A percentile compares a stretch with the other conserved stretches of the same genome.
Evolutionary conservation across 768 basidiomycete species (phyloP).

Genomic region (Macrocybe gigantea): DNA sequence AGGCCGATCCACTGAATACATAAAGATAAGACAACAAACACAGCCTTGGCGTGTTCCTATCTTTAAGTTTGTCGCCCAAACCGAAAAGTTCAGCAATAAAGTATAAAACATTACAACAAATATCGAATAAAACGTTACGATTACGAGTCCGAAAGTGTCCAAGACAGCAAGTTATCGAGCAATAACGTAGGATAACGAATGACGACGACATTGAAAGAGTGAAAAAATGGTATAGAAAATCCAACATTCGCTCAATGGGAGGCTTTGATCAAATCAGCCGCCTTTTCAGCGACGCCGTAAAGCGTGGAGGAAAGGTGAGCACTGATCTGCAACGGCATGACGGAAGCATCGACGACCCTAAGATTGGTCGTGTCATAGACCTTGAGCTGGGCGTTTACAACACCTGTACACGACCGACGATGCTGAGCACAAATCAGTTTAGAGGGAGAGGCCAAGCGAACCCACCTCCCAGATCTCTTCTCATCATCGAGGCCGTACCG

Average conservation of each 20-base stretch:
- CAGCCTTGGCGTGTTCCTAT: no score
- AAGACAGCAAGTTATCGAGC: neutral
- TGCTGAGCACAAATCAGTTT: neutral
- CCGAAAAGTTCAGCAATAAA: no score
- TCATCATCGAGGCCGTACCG: constrained; percentile 42
- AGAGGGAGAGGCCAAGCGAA: neutral
- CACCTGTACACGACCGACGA: constrained; percentile 27
- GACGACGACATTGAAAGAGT: neutral
- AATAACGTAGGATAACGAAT: neutral
- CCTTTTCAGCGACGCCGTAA: constrained; percentile 53
- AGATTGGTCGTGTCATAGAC: constrained; percentile 44
- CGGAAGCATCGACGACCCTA: constrained; percentile 46
- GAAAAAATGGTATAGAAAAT: neutral
- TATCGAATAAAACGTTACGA: no score
- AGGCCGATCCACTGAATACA: no score
- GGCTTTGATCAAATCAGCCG: constrained; percentile 45
- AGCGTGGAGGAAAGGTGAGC: constrained; percentile 41
- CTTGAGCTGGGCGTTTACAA: constrained; percentile 38
- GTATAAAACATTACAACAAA: no score
- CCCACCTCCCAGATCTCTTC: constrained; percentile 28
- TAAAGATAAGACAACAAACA: no score
- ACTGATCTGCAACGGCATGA: constrained; percentile 42
- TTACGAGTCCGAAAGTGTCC: no score
- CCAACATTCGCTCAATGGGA: constrained; percentile 11
- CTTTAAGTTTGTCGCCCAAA: no score